Conservation (phyloP, 2,329 filamentous ascomycete genomes). For the Apiospora koreana region DNA sequence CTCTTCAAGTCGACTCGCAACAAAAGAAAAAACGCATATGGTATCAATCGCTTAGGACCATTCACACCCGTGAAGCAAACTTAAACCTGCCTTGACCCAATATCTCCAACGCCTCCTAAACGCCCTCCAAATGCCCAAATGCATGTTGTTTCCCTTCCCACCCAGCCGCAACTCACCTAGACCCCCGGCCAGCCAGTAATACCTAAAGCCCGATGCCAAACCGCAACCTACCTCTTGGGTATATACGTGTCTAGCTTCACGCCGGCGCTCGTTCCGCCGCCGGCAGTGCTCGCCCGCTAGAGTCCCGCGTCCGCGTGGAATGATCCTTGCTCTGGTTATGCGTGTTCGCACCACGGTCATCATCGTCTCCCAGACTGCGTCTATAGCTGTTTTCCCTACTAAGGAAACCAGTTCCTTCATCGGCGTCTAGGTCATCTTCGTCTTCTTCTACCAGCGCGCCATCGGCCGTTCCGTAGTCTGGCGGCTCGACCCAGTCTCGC, state of each 20-base stretch:
- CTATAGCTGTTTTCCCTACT: conserved; percentile 33
- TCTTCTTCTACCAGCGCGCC: conserved; percentile 65
- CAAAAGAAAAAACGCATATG: conserved; percentile 20
- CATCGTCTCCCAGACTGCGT: conserved; percentile 25
- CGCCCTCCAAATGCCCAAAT: background rate
- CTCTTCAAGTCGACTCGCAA: conserved; percentile 1
- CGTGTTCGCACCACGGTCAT: conserved; percentile 32
- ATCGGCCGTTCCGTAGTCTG: conserved; percentile 72
- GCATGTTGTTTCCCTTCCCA: background rate
- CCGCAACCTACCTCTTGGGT: background rate
- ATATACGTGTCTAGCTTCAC: background rate
- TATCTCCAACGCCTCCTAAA: conserved; percentile 8
- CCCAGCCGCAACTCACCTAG: background rate
- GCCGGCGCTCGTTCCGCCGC: conserved; percentile 53
- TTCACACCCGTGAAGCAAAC: background rate
- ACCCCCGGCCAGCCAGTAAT: background rate
- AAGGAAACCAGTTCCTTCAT: conserved; percentile 63
- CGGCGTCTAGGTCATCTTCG: conserved; percentile 38
- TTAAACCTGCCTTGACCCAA: background rate
- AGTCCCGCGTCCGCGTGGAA: conserved; percentile 40
- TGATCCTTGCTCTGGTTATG: conserved; percentile 49
- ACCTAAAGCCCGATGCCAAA: background rate
- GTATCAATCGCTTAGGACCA: conserved; percentile 28
- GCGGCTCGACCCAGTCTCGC: conserved; percentile 77
- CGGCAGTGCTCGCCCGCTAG: conserved; percentile 52